These are phyloP conservation scores for Plasmopara halstedii DNA, from an alignment of 352 stramenopile genomes.

Conservation along the genomic window DNA sequence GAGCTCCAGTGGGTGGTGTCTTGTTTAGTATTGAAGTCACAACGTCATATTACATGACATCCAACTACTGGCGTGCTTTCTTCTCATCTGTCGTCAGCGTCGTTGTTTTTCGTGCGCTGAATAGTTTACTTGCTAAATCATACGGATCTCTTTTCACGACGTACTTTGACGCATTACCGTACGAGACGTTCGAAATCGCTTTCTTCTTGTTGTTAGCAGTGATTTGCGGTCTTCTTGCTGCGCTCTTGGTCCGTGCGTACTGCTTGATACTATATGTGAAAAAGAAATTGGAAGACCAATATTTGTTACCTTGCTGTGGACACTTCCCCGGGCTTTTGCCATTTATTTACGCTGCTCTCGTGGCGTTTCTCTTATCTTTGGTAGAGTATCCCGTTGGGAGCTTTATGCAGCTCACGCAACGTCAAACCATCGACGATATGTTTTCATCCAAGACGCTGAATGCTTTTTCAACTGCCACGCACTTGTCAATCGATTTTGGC, in stretches of 20 bases:
- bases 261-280: conserved; percentile 43
- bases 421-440: conserved; percentile 82
- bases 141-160: conserved; percentile 43
- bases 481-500: conserved; percentile 33
- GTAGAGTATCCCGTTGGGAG: conserved; percentile 67
- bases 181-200: conserved; percentile 62
- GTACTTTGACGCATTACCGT: conserved; percentile 47
- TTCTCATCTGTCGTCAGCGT: conserved; percentile 70
- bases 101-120: conserved; percentile 71
- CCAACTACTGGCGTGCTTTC: conserved; percentile 88
- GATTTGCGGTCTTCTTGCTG: conserved; percentile 77
- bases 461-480: conserved; percentile 16
- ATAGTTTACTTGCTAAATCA: conserved; percentile 48
- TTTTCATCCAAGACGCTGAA: conserved; percentile 63
- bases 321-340: conserved; percentile 24
- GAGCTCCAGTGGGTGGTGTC: conserved; percentile 89
- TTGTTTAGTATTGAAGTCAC: conserved; percentile 94
- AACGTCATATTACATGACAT: conserved; percentile 83
- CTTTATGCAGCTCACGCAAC: conserved; percentile 74
- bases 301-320: conserved; percentile 14
- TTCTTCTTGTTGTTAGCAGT: conserved; percentile 76
- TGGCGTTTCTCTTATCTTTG: conserved; percentile 59
- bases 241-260: conserved; percentile 68
- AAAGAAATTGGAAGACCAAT: conserved; percentile 26
- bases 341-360: conserved; percentile 60